These are phyloP conservation scores for Podila verticillata DNA, from an alignment of 192 early-diverging fungal genomes.

Conservation along the genomic window DNA sequence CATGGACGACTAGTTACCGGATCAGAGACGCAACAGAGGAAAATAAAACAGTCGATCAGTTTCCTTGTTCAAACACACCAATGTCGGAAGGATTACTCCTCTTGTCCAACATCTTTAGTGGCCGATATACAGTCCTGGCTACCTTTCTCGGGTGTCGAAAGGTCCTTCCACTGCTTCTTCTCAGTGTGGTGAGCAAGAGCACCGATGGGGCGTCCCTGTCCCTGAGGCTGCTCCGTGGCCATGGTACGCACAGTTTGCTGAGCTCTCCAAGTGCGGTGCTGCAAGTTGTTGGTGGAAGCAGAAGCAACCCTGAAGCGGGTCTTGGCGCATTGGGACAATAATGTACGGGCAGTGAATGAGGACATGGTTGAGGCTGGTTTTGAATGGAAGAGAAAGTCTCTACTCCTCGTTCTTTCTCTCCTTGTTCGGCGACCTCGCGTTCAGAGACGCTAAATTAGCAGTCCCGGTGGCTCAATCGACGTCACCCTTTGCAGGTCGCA, in stretches of 20 bases:
- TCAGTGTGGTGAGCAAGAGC: conserved; percentile 40
- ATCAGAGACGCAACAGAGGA: no score
- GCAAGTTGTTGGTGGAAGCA: neutral
- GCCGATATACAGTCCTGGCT: neutral
- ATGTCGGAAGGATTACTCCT: no score
- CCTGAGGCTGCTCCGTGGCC: conserved; percentile 29
- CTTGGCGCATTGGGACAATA: conserved; percentile 1
- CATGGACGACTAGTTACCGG: conserved; percentile 53
- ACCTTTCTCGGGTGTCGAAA: conserved; percentile 60
- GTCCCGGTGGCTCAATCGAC: neutral
- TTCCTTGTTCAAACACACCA: no score
- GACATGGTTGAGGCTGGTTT: neutral
- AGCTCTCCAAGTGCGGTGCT: neutral
- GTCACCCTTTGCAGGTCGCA: neutral
- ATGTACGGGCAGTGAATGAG: conserved; percentile 1
- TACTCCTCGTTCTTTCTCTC: no score
- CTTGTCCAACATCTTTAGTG: no score
- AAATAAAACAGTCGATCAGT: no score
- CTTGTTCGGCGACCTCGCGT: neutral
- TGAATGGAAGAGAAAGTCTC: neutral
- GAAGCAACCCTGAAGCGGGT: neutral
- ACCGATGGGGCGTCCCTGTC: conserved; percentile 14
- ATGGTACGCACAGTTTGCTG: conserved; percentile 21
- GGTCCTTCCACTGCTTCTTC: conserved; percentile 60
- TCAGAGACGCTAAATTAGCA: neutral